phyloP scores from a whole-genome alignment of 2,329 filamentous ascomycete genomes.

The Fusarium nurragi region DNA sequence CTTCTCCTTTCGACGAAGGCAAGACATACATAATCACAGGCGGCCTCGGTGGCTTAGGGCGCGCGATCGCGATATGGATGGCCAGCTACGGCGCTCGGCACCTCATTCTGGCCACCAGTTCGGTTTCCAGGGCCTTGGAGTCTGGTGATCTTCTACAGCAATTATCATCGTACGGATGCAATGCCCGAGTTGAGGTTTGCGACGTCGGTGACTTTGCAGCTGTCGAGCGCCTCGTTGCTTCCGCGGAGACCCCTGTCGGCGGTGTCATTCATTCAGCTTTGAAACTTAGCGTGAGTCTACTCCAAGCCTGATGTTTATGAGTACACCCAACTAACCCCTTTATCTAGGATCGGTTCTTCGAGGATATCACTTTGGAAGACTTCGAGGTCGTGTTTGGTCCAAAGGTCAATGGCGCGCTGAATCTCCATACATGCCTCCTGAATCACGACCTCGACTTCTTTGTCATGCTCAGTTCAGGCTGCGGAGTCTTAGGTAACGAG shows the following conservation, averaged over 20 bases:
- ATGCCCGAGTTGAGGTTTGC: conserved; percentile 37
- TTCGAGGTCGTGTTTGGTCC: conserved; percentile 36
- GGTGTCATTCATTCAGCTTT: conserved; percentile 40
- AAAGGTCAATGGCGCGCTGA: conserved; percentile 38
- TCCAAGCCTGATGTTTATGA: background rate
- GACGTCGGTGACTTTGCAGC: conserved; percentile 34
- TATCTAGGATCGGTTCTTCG: conserved; percentile 32
- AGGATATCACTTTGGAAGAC: conserved; percentile 36
- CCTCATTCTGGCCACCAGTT: conserved; percentile 38
- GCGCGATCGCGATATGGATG: conserved; percentile 40
- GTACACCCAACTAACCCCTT: conserved; percentile 20
- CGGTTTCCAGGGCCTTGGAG: conserved; percentile 21
- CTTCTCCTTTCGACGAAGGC: conserved; percentile 18
- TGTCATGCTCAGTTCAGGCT: conserved; percentile 40
- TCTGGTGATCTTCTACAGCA: conserved; percentile 35
- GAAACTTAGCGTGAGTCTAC: conserved; percentile 36
- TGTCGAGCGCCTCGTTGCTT: conserved; percentile 22
- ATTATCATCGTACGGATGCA: conserved; percentile 37
- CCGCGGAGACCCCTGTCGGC: conserved; percentile 28
- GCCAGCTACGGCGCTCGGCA: conserved; percentile 38
- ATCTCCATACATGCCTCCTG: conserved; percentile 32
- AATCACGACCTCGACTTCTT: conserved; percentile 38
- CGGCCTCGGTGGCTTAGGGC: conserved; percentile 37
- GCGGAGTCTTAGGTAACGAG: conserved; percentile 36
- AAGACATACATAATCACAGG: conserved; percentile 42